A percentile compares a stretch with the other conserved stretches of the same genome.
phyloP scores from a whole-genome alignment of 805 yeast genomes.

The Wickerhamomyces chambardii region DNA sequence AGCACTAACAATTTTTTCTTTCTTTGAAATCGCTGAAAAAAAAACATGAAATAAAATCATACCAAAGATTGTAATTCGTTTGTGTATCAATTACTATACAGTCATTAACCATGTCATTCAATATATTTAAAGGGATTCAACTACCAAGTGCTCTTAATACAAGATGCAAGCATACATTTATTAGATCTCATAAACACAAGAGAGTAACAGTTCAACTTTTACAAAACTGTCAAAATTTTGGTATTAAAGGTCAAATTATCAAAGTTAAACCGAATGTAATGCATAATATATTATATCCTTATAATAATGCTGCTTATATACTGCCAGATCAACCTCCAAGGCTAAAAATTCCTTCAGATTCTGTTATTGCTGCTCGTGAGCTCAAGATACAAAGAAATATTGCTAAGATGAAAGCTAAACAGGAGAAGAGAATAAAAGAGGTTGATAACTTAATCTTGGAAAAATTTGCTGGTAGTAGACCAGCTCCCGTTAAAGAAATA shows the following conservation, averaged over 20 bases:
- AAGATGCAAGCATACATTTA: conserved; percentile 36
- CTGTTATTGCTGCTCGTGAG: neutral
- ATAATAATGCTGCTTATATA: conserved; percentile 70
- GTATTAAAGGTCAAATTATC: conserved; percentile 64
- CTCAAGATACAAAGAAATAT: conserved; percentile 1
- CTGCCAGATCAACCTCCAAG: conserved; percentile 19
- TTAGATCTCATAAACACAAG: conserved; percentile 27
- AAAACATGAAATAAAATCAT: neutral
- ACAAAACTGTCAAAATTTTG: conserved; percentile 53
- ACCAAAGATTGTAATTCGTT: too few relatives aligned
- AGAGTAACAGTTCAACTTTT: conserved; percentile 70
- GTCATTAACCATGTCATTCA: too few relatives aligned
- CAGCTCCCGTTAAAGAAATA: neutral
- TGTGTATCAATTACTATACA: too few relatives aligned
- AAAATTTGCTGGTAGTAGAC: too few relatives aligned
- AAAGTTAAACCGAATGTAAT: conserved; percentile 72
- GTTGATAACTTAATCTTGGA: neutral
- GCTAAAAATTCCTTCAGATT: conserved; percentile 10
- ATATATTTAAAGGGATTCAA: neutral
- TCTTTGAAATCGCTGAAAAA: neutral
- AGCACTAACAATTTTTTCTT: too few relatives aligned
- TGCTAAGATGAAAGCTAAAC: neutral
- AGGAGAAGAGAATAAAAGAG: conserved; percentile 5
- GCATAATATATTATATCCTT: conserved; percentile 68
- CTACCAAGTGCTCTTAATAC: conserved; percentile 21